Conservation (phyloP, 2,329 filamentous ascomycete species). For the Fusarium graminum region DNA sequence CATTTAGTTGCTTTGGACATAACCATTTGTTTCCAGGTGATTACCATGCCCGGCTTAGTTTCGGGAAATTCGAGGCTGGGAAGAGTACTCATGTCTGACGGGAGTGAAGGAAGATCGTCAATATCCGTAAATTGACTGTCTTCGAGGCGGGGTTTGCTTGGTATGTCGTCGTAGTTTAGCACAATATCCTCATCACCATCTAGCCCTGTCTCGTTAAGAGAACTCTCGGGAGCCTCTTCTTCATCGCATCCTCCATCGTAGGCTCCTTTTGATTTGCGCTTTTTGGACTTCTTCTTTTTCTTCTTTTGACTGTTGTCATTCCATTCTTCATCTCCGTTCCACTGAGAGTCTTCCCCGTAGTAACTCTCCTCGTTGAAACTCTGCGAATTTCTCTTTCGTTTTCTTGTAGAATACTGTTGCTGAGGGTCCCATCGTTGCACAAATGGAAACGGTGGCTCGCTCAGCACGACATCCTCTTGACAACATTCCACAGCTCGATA, state of each 20-base stretch:
- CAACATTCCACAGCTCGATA: conserved; percentile 88
- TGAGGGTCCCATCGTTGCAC: conserved; percentile 89
- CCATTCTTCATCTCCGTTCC: conserved; percentile 48
- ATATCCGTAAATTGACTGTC: conserved; percentile 62
- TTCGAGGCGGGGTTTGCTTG: conserved; percentile 51
- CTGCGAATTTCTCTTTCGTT: conserved; percentile 63
- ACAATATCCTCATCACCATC: conserved; percentile 49
- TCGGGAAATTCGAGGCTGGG: conserved; percentile 62
- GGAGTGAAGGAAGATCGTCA: conserved; percentile 74
- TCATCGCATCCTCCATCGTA: conserved; percentile 28
- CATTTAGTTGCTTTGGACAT: conserved; percentile 73
- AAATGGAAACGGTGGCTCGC: conserved; percentile 89
- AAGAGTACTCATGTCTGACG: conserved; percentile 68
- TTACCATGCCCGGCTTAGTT: conserved; percentile 70
- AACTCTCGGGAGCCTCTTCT: conserved; percentile 23
- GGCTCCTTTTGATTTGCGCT: conserved; percentile 50
- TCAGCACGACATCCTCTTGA: conserved; percentile 75
- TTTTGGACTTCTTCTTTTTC: conserved; percentile 57
- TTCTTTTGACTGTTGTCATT: conserved; percentile 54
- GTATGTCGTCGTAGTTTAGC: conserved; percentile 58
- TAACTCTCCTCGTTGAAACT: conserved; percentile 49
- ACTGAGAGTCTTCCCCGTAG: conserved; percentile 49
- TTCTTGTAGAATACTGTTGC: conserved; percentile 65
- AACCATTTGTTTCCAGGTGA: conserved; percentile 76
- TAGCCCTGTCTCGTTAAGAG: conserved; percentile 9